Base-by-base conservation (phyloP, 192 early-diverging fungal species). In the Umbelopsis sp. region DNA sequence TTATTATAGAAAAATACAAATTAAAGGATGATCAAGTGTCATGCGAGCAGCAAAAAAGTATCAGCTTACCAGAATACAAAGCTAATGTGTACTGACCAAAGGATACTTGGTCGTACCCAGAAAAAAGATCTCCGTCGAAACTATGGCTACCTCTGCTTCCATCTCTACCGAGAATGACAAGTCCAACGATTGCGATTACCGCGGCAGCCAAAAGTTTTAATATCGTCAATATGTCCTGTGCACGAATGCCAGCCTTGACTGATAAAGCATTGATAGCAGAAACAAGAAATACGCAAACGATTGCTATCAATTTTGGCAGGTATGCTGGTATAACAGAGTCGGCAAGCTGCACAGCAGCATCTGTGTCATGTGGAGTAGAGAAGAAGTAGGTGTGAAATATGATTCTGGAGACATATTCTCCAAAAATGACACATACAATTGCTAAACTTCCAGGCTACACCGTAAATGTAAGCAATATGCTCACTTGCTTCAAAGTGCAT, bases 341-440 rank as follows among this genome's bases (percentile, higher is more conserved):
- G 18, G 78, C 78, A 18, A 72, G 30, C 37, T 80, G 66, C 0
- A 73, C 76, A 11, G 76, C 49, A 21, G 74, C 68, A 41, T 90
- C 65, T 73, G 73, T 23, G 66, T 74, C 67, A 50, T 75, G 65
- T 76, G 84, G 75, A 10, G 79, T n/a, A 55, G 66, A 23, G 74
- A 75, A 58, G 75, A 84, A 67, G 74, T 78, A 66, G 49, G 80
- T 81, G 73, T 89, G 85, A 70, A 81, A 88, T n/a, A 88, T 74
- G 64, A 93, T 83, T n/a, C 87, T 77, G 48, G 83, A 84, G 4
- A 91, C 73, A 76, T 94, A 94, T 74, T 94, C 93, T 15, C 89
- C 92, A 74, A 88, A 90, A 18, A 91, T 88, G 64, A 86, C 79
- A 71, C 87, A 84, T 15, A 94, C 90, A 78, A 94, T 93, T 2